Evolutionary conservation across 129 eudicot species (phyloP).

Genomic region (Smallanthus sonchifolius): DNA sequence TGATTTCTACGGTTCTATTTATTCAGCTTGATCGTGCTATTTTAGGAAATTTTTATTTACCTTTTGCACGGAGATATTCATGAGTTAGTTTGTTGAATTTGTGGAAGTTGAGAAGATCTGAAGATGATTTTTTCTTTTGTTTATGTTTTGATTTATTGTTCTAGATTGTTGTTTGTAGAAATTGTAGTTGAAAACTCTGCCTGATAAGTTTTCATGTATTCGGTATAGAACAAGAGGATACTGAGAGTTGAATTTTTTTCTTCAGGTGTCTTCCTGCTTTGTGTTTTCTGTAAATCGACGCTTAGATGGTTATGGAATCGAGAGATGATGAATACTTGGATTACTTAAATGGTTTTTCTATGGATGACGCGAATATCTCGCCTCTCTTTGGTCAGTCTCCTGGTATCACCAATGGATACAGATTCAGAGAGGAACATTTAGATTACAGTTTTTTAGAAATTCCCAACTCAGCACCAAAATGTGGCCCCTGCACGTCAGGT

Average conservation of each 20-base stretch:
- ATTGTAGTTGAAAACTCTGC: not conserved
- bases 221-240: conserved; percentile 5
- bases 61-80: not conserved
- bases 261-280: conserved; percentile 3
- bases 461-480: conserved; percentile 30
- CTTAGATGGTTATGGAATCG: conserved; percentile 53
- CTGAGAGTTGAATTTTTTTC: not conserved
- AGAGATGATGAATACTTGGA: conserved; percentile 35
- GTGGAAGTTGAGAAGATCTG: not conserved
- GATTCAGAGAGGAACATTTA: conserved; percentile 36
- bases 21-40: not conserved
- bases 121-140: not conserved
- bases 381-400: conserved; percentile 41
- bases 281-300: conserved; percentile 12
- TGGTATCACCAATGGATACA: conserved; percentile 31
- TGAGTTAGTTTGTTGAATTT: not conserved
- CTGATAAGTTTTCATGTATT: not conserved
- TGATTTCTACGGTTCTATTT: not conserved
- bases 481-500: conserved; percentile 32
- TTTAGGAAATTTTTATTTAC: not conserved
- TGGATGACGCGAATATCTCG: conserved; percentile 31
- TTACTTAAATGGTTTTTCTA: conserved; percentile 31
- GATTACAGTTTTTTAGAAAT: conserved; percentile 46
- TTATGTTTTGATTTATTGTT: not conserved
- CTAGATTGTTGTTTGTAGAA: not conserved